Base-by-base conservation (phyloP, 345 rosid genomes). In the Carallia pectinifolia region DNA sequence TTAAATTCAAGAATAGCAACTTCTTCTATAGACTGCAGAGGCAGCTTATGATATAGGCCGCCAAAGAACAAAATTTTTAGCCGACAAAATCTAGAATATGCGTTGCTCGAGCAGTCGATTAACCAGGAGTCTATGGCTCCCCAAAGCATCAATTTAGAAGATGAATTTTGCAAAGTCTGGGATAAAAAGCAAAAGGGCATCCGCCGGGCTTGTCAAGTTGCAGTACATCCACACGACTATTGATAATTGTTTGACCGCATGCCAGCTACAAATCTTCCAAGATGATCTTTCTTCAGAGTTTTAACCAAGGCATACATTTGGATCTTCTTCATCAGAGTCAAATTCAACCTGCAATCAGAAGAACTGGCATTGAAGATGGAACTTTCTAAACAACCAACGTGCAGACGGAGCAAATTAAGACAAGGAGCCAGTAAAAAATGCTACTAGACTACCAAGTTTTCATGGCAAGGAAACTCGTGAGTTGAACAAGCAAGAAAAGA, bases 241-340 rank as follows among this genome's bases (percentile, higher is more conserved):
- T 10, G 18, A 44, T 17, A 16, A 13, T 17, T 34, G 12, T 7
- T 13, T 33, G 10, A 17, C 38, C 12, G 30, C 48, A 23, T 10
- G 1, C 67, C 37, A 1, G 23, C 36, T 40, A 44, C 18, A 47
- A 44, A 64, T 48, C 38, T 48, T 54, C 38, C 6, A 2, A 65
- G 69, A 65, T 56, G 8, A 58, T 31, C 70, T 39, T 48, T 13
- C 44, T 16, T 62, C 13, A 40, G 13, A 3, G 60, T 48, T 36
- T 58, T 58, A 71, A 68, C 44, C 70, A 58, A 79, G 73, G 48
- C 65, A 77, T 19, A 74, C 70, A 67, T 82, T 82, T 34, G 86
- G 86, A 60, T 82, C 86, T 63, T 82, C 86, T 75, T 79, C 86
- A 29, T 80, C 83, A 1, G 86, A 82, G 37, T 82, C 86, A 59